Evolutionary conservation across 2,329 filamentous ascomycete species (phyloP), one percentile per base, ranked within the genome.

Genomic region (Juglanconis juglandina): DNA sequence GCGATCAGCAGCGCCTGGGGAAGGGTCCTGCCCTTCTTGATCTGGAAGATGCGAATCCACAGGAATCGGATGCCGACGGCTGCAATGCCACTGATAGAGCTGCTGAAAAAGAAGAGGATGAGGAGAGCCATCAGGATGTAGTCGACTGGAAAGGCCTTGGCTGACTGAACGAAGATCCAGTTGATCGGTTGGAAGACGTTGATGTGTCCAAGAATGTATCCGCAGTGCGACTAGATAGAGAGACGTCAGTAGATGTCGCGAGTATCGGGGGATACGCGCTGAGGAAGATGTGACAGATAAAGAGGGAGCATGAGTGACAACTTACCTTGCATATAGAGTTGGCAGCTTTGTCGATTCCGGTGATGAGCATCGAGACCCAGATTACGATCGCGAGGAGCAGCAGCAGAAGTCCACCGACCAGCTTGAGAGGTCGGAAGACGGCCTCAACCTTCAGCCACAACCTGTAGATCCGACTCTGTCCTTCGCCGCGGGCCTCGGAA

Each of bases 151-250:
- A 97, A 98, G 1, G 89, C 86, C 68, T 86, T 89, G 50, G 93
- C 89, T 0, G 92, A 85, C 74, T 90, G 83, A 65, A 96, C 87
- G 62, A 96, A 86, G 60, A 96, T 79, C 84, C 89, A 96, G 77
- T 99, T 98, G 70, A 97, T 80, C 1, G 95, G 95, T 72, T 99
- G 95, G 79, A 97, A 96, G 67, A 98, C 87, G 72, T 96, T 92
- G 73, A 96, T 90, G 70, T 81, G 83, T 48, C 88, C 92, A 4
- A 99, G 82, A 53, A 98, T 90, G 75, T 97, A 99, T 64, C 95
- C 95, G 72, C 95, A 99, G 68, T 86, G 87, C 61, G 87, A 80
- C 73, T 47, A 11, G 4, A n/a, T 47, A 30, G 44, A 24, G 2
- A 24, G 24, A 24, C 24, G 24, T 24, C 24, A 24, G 24, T 24